phyloP scores from a whole-genome alignment of 495 filamentous ascomycete species.

The Chaetomium fimeti region DNA sequence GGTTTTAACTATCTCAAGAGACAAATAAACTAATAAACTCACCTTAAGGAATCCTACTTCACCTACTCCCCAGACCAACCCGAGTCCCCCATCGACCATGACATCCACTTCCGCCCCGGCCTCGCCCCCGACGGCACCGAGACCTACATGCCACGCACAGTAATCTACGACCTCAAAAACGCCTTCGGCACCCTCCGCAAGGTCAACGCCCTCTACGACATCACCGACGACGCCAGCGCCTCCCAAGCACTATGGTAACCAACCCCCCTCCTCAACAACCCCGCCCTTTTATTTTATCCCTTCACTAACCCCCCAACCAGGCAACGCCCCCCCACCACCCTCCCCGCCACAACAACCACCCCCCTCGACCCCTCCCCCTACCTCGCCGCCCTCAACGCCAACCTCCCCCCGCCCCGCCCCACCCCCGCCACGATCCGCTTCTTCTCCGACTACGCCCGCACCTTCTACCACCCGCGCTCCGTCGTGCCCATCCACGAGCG shows the following conservation, averaged over 20 bases:
- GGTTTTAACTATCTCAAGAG: not conserved
- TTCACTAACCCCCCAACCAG: conserved; percentile 38
- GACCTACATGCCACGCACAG: conserved; percentile 84
- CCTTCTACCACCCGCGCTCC: conserved; percentile 89
- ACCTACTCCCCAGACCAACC: conserved; percentile 67
- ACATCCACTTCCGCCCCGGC: conserved; percentile 89
- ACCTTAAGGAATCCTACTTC: conserved; percentile 88
- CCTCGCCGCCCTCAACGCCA: conserved; percentile 71
- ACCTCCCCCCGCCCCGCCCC: conserved; percentile 60
- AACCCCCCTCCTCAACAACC: not conserved
- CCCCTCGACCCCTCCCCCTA: conserved; percentile 70
- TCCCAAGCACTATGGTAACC: conserved; percentile 60
- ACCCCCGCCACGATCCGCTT: conserved; percentile 71
- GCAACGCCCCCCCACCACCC: conserved; percentile 67
- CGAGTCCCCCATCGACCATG: conserved; percentile 77
- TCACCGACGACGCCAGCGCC: conserved; percentile 48
- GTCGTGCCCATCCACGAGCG: conserved; percentile 86
- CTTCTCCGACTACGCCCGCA: conserved; percentile 92
- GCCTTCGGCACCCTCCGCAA: conserved; percentile 85
- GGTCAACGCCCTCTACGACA: conserved; percentile 85
- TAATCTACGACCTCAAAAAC: conserved; percentile 93
- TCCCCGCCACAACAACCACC: conserved; percentile 55
- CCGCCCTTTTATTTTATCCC: not conserved
- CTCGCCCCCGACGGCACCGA: conserved; percentile 77
- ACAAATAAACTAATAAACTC: not conserved